Evolutionary conservation across 2,329 filamentous ascomycete species (phyloP), one percentile per base, ranked within the genome.

Genomic region (Curvularia lunata): DNA sequence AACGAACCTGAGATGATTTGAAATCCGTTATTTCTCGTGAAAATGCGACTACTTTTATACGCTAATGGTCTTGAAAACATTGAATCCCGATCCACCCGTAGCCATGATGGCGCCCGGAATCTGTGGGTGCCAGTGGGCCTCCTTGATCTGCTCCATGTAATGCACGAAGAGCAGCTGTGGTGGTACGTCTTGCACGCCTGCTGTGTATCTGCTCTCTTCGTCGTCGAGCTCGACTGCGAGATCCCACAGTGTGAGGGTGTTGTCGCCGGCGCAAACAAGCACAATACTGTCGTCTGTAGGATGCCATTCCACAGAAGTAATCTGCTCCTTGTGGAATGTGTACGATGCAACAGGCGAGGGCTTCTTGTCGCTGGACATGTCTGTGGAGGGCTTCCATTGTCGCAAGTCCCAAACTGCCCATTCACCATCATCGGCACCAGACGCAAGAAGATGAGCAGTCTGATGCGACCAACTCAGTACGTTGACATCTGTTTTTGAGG

Each of bases 381-480:
- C 52, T 6, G 81, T 55, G 75, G 77, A 82, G 2, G 88, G 87
- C 81, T 97, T 97, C 94, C 94, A 98, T 77, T 96, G 90, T 52
- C 95, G 86, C 71, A 99, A 81, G 77, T 99, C 95, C 95, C 95
- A 99, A 23, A 98, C 93, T 1, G 86, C 92, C 92, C 94, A 98
- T 52, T 89, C 88, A 37, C 95, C 95, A 73, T 97, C 92, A 72
- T 99, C 95, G 62, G 91, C 92, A 43, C 95, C 95, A 0, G 93
- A 92, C 1, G 94, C 94, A 34, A 99, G 87, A 34, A 99, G 86
- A 77, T 98, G 92, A 21, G 88, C 86, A 0, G 93, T 97, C 78
- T 93, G 88, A 43, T 85, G 86, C 37, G 92, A 97, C 95, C 95
- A 99, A 59, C 91, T 95, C 80, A 98, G 90, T 61, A 99, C 95